Evolutionary conservation across 345 rosid genomes (phyloP).

Genomic region (Kernera saxatilis): DNA sequence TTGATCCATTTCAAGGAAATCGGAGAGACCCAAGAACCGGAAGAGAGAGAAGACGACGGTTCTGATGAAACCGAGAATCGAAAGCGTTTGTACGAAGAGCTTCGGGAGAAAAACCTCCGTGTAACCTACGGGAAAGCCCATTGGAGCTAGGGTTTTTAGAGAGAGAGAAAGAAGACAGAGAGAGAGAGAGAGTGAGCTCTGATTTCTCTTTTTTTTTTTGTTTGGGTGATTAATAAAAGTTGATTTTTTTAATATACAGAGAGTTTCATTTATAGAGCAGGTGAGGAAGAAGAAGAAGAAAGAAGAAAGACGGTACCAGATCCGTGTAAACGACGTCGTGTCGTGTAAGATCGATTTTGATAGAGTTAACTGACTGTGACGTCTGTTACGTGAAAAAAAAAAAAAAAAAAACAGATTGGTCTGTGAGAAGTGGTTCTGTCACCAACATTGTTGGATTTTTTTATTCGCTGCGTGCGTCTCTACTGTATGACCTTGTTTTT

Average conservation of each 20-base stretch:
- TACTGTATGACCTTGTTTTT: background rate
- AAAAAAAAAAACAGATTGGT: conserved; percentile 1
- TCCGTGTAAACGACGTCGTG: conserved; percentile 17
- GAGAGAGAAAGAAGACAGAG: conserved; percentile 1
- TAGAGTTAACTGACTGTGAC: conserved; percentile 24
- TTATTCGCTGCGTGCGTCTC: conserved; percentile 24
- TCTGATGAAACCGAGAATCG: conserved; percentile 58
- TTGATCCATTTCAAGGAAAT: conserved; percentile 66
- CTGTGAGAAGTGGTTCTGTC: conserved; percentile 18
- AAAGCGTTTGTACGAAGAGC: conserved; percentile 59
- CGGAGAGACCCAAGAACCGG: conserved; percentile 59
- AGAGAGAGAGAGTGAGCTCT: conserved; percentile 3
- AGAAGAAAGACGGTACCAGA: background rate
- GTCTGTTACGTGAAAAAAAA: background rate
- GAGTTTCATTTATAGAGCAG: conserved; percentile 22
- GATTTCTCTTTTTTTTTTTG: background rate
- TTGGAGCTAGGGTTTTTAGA: conserved; percentile 9
- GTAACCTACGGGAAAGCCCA: conserved; percentile 90
- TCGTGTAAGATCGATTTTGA: background rate
- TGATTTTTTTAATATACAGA: conserved; percentile 13
- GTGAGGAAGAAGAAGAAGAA: conserved; percentile 13
- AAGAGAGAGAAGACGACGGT: conserved; percentile 47
- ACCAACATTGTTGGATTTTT: conserved; percentile 7
- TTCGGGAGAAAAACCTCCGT: conserved; percentile 68
- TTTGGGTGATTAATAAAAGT: background rate